These are phyloP conservation scores for Trametes coccinea DNA, from an alignment of 768 basidiomycete species.

Conservation along the genomic window DNA sequence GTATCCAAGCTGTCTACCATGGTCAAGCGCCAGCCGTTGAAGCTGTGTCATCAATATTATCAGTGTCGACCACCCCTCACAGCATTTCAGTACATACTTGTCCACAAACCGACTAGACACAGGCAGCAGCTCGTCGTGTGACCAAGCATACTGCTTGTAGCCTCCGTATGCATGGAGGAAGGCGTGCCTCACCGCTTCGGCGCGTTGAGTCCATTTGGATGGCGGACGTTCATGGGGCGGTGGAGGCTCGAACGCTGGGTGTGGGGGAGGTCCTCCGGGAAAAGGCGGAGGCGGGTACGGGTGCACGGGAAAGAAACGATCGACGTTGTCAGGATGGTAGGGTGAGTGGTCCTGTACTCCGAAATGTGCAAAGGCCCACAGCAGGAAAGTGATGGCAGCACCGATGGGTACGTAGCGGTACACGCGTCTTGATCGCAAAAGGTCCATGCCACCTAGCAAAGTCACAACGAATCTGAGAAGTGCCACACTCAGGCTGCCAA, in stretches of 20 bases:
- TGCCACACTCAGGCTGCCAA: no score
- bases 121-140: constrained; percentile 63
- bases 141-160: constrained; percentile 59
- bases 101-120: constrained; percentile 46
- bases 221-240: constrained; percentile 6
- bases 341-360: not conserved
- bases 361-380: constrained; percentile 11
- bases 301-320: constrained; percentile 6
- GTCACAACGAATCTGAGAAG: not conserved
- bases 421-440: not conserved
- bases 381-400: constrained; percentile 1
- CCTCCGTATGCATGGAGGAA: constrained; percentile 68
- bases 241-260: not conserved
- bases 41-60: constrained; percentile 40
- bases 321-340: constrained; percentile 3
- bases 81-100: constrained; percentile 43
- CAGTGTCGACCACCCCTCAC: no score
- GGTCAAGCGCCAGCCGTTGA: constrained; percentile 81
- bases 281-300: constrained; percentile 7
- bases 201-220: constrained; percentile 51
- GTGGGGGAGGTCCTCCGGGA: not conserved
- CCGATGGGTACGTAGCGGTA: constrained; percentile 15
- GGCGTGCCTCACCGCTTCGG: constrained; percentile 58
- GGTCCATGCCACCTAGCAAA: not conserved
- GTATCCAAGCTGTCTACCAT: constrained; percentile 85